These are phyloP conservation scores for Antitrichia curtipendula DNA, from an alignment of 225 moss, liverwort and hornwort species.

Conservation along the genomic window DNA sequence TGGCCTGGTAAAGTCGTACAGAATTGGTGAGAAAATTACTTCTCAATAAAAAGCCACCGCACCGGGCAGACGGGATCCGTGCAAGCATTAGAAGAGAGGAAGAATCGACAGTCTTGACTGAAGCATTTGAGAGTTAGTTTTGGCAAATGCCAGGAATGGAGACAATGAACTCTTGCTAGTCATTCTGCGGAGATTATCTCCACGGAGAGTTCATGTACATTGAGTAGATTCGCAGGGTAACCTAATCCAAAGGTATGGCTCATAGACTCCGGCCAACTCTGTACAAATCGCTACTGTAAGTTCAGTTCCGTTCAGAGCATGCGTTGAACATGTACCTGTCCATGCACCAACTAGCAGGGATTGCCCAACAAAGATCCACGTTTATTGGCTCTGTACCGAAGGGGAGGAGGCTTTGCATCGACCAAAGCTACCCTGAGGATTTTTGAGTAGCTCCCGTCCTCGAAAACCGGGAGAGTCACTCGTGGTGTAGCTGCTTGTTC, in stretches of 20 bases:
- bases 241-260: not conserved
- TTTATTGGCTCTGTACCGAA: not conserved
- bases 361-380: not conserved
- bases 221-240: not conserved
- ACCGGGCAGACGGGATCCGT: not conserved
- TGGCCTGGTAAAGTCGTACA: not conserved
- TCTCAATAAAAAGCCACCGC: not conserved
- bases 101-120: not conserved
- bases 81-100: no score
- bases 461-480: no score
- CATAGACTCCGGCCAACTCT: not conserved
- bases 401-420: not conserved
- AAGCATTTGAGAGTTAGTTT: not conserved
- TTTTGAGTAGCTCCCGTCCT: not conserved
- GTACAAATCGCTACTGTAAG: not conserved
- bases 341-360: not conserved
- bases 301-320: not conserved
- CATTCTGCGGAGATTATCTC: not conserved
- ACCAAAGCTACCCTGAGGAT: not conserved
- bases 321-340: not conserved
- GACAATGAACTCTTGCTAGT: not conserved
- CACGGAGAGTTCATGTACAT: not conserved
- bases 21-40: not conserved
- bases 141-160: not conserved
- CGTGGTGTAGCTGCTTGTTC: no score